phyloP scores from a whole-genome alignment of 2,329 filamentous ascomycete species.

The Monosporascus sp. region DNA sequence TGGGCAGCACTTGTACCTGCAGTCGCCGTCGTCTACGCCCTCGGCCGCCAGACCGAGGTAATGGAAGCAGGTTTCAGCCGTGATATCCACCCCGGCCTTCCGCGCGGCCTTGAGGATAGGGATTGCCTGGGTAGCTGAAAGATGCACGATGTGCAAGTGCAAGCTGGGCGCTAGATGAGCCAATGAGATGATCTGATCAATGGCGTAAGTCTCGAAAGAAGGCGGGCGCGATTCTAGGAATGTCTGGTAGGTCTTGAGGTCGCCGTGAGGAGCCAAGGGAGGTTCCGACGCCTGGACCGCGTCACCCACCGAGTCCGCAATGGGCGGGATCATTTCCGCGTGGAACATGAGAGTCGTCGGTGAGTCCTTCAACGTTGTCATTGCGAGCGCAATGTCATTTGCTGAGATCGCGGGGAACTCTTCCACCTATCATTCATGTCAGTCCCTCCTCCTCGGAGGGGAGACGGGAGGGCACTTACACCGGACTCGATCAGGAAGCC shows the following conservation, averaged over 20 bases:
- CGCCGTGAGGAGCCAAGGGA: slow-evolving; percentile 65
- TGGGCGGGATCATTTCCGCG: slow-evolving; percentile 94
- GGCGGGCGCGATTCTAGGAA: slow-evolving; percentile 90
- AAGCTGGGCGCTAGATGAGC: slow-evolving; percentile 76
- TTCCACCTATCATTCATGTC: slow-evolving; percentile 59
- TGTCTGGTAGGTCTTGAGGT: slow-evolving; percentile 74
- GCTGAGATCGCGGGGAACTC: slow-evolving; percentile 92
- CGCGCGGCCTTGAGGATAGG: slow-evolving; percentile 74
- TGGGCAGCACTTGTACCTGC: slow-evolving; percentile 90
- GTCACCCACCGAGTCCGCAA: slow-evolving; percentile 73
- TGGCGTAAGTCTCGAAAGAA: slow-evolving; percentile 84
- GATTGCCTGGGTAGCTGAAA: slow-evolving; percentile 85
- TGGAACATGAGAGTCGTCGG: slow-evolving; percentile 98
- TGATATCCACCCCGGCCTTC: slow-evolving; percentile 72
- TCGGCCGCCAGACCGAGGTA: slow-evolving; percentile 84
- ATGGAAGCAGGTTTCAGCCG: slow-evolving; percentile 93
- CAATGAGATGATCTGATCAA: slow-evolving; percentile 79
- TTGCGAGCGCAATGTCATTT: slow-evolving; percentile 71
- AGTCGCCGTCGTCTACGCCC: slow-evolving; percentile 77
- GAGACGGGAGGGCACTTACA: slow-evolving; percentile 50
- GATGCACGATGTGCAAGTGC: slow-evolving; percentile 87
- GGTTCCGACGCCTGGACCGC: slow-evolving; percentile 65
- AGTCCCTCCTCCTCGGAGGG: not conserved
- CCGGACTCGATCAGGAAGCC: slow-evolving; percentile 96
- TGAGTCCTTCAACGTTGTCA: slow-evolving; percentile 72